Evolutionary conservation across 805 yeast genomes (phyloP).

Genomic region (Scheffersomyces ergatensis): DNA sequence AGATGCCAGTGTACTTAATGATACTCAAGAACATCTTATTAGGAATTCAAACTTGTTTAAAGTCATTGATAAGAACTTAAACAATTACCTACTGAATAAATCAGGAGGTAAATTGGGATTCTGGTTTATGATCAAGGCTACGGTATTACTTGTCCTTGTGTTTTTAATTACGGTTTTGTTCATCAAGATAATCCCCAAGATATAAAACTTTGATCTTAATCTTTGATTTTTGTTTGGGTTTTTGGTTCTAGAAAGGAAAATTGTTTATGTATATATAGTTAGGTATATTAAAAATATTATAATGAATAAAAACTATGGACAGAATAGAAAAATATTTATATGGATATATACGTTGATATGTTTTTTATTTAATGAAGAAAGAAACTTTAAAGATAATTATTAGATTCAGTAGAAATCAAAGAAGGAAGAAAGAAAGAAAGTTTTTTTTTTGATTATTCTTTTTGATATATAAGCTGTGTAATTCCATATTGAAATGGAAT

Average conservation of each 20-base stretch:
- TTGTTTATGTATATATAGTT: neutral
- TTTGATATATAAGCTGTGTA: too few species aligned
- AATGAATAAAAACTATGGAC: too few species aligned
- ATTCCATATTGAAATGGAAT: too few species aligned
- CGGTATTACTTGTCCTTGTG: slow-evolving; percentile 20
- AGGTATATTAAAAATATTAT: too few species aligned
- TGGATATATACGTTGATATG: too few species aligned
- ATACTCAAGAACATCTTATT: slow-evolving; percentile 33
- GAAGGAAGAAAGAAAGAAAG: too few species aligned
- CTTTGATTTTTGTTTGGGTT: neutral
- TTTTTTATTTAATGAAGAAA: too few species aligned
- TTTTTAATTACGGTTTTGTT: slow-evolving; percentile 31
- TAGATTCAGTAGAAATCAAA: too few species aligned
- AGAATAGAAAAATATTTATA: too few species aligned
- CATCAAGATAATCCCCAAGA: slow-evolving; percentile 34
- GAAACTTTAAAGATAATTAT: too few species aligned
- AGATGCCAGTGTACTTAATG: slow-evolving; percentile 30
- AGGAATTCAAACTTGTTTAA: slow-evolving; percentile 27
- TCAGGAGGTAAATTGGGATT: slow-evolving; percentile 40
- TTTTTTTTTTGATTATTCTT: too few species aligned
- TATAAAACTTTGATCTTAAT: slow-evolving; percentile 18
- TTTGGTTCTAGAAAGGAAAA: neutral
- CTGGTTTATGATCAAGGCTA: slow-evolving; percentile 33
- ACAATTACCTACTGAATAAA: slow-evolving; percentile 34
- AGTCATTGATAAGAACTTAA: slow-evolving; percentile 34